Evolutionary conservation across 2,329 filamentous ascomycete species (phyloP).

Genomic region (Elsinoe ampelina): DNA sequence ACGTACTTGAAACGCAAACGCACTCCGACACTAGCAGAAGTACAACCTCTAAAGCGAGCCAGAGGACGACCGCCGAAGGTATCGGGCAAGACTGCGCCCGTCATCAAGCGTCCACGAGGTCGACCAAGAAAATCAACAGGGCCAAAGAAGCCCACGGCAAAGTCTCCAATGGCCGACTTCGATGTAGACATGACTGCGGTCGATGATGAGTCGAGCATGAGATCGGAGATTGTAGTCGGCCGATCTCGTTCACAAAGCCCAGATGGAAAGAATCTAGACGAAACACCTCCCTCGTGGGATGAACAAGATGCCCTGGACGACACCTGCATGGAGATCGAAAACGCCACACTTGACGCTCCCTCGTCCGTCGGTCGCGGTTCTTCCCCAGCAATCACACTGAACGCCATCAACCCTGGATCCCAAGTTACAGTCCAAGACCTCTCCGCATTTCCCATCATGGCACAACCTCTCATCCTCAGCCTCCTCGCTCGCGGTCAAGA

Average conservation of each 20-base stretch:
- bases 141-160: background rate
- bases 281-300: background rate
- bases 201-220: background rate
- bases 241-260: background rate
- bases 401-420: background rate
- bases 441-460: background rate
- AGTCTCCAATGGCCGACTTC: background rate
- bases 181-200: background rate
- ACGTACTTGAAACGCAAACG: background rate
- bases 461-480: background rate
- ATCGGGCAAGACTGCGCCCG: background rate
- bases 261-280: background rate
- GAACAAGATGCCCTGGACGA: background rate
- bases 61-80: slow-evolving; percentile 4
- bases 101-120: background rate
- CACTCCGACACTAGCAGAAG: background rate
- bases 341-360: background rate
- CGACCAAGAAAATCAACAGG: background rate
- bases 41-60: background rate
- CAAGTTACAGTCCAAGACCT: background rate
- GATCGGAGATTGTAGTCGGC: slow-evolving; percentile 4
- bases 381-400: background rate
- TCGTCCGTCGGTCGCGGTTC: background rate
- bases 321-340: background rate
- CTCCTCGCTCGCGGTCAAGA: slow-evolving; percentile 5